A percentile compares a stretch with the other conserved stretches of the same genome.
Conservation (phyloP, 441 rosid species). For the Adansonia grandidieri region DNA sequence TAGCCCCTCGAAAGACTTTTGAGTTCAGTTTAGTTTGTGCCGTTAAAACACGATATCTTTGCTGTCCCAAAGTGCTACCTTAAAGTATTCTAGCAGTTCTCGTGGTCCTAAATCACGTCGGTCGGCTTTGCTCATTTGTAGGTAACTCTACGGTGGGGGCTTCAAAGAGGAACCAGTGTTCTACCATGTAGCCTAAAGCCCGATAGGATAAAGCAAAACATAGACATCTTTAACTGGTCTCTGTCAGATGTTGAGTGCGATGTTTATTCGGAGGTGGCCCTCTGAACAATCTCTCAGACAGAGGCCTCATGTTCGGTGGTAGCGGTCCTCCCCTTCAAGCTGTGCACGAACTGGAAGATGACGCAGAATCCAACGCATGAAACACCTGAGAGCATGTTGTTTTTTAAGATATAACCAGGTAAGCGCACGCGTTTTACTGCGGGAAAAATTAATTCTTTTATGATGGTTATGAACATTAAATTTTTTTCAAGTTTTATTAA, state of each 20-base stretch:
- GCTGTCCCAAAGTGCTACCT: not conserved
- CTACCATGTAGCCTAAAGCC: slow-evolving; percentile 65
- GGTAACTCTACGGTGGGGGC: slow-evolving; percentile 65
- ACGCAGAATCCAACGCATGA: slow-evolving; percentile 48
- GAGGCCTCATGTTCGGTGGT: slow-evolving; percentile 43
- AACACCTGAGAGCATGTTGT: too few relatives aligned
- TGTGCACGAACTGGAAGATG: slow-evolving; percentile 62
- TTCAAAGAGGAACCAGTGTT: slow-evolving; percentile 65
- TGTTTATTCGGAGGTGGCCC: slow-evolving; percentile 54
- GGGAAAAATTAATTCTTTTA: too few relatives aligned
- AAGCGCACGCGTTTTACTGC: too few relatives aligned
- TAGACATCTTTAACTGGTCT: slow-evolving; percentile 55
- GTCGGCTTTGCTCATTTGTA: slow-evolving; percentile 27
- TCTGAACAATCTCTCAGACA: slow-evolving; percentile 39
- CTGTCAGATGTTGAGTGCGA: slow-evolving; percentile 53
- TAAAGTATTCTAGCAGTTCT: not conserved
- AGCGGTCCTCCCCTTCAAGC: slow-evolving; percentile 62
- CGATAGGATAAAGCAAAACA: slow-evolving; percentile 54
- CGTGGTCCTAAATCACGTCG: not conserved
- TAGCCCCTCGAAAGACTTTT: not conserved
- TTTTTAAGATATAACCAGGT: too few relatives aligned
- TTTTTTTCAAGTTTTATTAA: too few relatives aligned
- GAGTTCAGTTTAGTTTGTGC: not conserved
- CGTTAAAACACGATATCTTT: not conserved
- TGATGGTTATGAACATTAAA: too few relatives aligned